Percentiles rank a stretch among this genome's conserved stretches.
Conservation (phyloP, 1,139 yeast species). For the Taphrina flavorubra region DNA sequence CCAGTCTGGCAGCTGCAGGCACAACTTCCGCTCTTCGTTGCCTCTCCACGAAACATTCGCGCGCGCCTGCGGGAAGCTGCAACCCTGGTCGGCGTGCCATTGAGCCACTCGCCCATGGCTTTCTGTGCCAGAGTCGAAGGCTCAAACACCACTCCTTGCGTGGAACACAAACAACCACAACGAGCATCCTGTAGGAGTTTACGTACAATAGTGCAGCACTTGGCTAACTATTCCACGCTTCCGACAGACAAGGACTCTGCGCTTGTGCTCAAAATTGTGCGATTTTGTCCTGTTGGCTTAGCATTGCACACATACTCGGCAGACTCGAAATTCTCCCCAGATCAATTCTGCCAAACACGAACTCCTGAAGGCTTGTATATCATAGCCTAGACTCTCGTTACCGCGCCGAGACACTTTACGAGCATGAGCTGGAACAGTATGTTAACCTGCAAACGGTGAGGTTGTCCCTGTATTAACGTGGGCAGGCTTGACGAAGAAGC, state of each 20-base stretch:
- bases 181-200: background rate
- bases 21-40: too few relatives aligned
- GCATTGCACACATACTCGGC: background rate
- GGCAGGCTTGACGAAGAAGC: slow-evolving; percentile 29
- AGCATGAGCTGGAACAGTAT: slow-evolving; percentile 29
- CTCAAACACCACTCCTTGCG: slow-evolving; percentile 9
- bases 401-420: background rate
- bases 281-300: background rate
- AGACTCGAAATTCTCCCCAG: background rate
- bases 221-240: background rate
- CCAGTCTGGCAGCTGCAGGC: too few relatives aligned
- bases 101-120: too few relatives aligned
- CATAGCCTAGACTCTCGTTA: background rate
- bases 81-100: too few relatives aligned
- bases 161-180: slow-evolving; percentile 12
- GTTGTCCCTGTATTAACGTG: background rate
- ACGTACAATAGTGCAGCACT: background rate
- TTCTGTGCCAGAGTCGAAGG: slow-evolving; percentile 1
- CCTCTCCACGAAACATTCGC: too few relatives aligned
- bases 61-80: too few relatives aligned
- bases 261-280: background rate
- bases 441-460: background rate
- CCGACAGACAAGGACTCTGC: background rate
- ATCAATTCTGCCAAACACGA: background rate
- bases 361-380: background rate